Conservation (phyloP, 2,329 filamentous ascomycete genomes). For the Ceratocystiopsis sp. region DNA sequence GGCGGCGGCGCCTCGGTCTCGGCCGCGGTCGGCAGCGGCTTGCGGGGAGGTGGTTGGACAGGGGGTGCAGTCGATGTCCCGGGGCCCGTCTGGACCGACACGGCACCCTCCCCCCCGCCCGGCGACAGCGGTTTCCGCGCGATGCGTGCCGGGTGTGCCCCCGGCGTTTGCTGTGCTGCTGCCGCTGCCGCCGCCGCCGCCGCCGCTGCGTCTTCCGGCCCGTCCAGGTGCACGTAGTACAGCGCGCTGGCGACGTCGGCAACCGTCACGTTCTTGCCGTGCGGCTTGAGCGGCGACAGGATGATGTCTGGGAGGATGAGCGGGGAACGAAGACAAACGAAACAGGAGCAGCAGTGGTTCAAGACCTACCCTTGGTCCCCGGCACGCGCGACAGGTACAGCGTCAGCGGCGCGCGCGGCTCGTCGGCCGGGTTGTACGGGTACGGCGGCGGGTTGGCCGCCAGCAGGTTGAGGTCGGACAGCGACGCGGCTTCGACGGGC, state of each 20-base stretch:
- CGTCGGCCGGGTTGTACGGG: slow-evolving; percentile 57
- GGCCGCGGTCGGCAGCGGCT: not conserved
- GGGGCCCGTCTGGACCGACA: too few relatives aligned
- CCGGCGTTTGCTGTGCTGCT: slow-evolving; percentile 25
- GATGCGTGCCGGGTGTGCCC: slow-evolving; percentile 16
- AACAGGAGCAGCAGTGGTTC: too few relatives aligned
- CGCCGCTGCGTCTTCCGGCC: too few relatives aligned
- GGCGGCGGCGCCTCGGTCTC: not conserved
- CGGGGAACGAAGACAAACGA: too few relatives aligned
- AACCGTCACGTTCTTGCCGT: slow-evolving; percentile 71
- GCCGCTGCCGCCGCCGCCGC: slow-evolving; percentile 26
- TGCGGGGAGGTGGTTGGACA: not conserved
- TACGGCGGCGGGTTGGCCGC: slow-evolving; percentile 79
- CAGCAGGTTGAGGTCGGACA: slow-evolving; percentile 62
- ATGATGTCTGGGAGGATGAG: slow-evolving; percentile 53
- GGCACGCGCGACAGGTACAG: slow-evolving; percentile 91
- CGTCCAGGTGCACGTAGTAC: slow-evolving; percentile 77
- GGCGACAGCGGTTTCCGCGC: slow-evolving; percentile 35
- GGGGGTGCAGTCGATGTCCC: slow-evolving; percentile 12
- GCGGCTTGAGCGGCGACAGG: slow-evolving; percentile 77
- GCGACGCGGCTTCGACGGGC: slow-evolving; percentile 63
- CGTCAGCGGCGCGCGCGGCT: slow-evolving; percentile 52
- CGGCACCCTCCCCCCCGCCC: too few relatives aligned
- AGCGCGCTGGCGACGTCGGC: slow-evolving; percentile 76
- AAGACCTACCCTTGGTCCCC: slow-evolving; percentile 58